Evolutionary conservation across 179 eudicot species (phyloP).

Genomic region (Beta corolliflora): DNA sequence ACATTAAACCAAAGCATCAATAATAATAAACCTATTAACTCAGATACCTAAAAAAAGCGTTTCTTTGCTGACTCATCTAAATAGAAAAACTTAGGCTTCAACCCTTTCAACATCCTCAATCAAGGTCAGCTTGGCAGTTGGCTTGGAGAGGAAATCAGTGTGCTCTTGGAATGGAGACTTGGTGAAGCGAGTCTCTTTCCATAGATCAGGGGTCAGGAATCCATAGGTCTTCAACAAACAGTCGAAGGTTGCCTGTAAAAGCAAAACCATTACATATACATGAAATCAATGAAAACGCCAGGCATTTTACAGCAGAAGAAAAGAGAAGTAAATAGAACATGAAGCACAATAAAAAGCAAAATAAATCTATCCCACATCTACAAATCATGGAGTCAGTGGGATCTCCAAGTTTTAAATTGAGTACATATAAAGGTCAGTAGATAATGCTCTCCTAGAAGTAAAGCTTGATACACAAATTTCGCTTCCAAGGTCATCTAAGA

Average conservation of each 20-base stretch:
- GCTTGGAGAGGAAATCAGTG: constrained; percentile 57
- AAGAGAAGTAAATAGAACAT: too few species aligned
- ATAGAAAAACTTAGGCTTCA: constrained; percentile 34
- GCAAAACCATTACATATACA: background rate
- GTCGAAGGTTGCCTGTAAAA: constrained; percentile 67
- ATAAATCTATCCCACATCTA: too few species aligned
- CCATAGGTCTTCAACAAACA: constrained; percentile 71
- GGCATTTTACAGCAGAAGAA: too few species aligned
- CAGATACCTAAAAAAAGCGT: background rate
- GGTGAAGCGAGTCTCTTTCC: constrained; percentile 68
- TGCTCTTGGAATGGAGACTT: constrained; percentile 76
- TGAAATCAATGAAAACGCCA: background rate
- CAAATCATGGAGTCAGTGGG: too few species aligned
- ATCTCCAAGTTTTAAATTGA: too few species aligned
- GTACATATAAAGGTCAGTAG: too few species aligned
- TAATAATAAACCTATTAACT: constrained; percentile 13
- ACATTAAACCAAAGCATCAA: background rate
- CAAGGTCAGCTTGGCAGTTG: constrained; percentile 37
- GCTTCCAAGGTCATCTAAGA: too few species aligned
- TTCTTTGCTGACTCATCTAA: background rate
- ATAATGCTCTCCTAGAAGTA: too few species aligned
- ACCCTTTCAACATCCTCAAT: constrained; percentile 45
- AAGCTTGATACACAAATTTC: too few species aligned
- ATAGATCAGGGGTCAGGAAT: constrained; percentile 69
- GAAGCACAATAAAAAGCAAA: too few species aligned